Evolutionary conservation across 257 asterid species (phyloP).

Genomic region (Plantago elongata): DNA sequence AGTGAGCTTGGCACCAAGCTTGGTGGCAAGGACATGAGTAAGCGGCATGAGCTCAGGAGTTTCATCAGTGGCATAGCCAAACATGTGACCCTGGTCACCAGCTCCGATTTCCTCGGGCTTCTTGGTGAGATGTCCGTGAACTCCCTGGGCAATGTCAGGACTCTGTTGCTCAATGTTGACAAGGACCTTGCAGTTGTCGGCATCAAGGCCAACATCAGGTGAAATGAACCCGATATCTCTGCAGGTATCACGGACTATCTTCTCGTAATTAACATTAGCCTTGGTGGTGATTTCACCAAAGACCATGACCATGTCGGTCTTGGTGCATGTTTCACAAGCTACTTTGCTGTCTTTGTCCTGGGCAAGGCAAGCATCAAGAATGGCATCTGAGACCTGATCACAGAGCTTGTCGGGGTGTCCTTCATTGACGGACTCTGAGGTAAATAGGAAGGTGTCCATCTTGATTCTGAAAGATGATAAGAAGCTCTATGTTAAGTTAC

Average conservation of each 20-base stretch:
- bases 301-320: conserved; percentile 95
- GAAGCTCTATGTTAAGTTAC: not conserved
- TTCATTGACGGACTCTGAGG: conserved; percentile 85
- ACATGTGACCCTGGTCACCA: conserved; percentile 96
- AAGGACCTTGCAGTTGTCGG: conserved; percentile 90
- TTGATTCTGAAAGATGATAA: conserved; percentile 29
- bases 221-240: conserved; percentile 77
- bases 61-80: conserved; percentile 88
- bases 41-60: conserved; percentile 93
- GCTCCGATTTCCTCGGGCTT: conserved; percentile 94
- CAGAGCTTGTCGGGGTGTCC: conserved; percentile 97
- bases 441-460: conserved; percentile 78
- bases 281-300: conserved; percentile 93
- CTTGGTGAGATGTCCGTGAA: conserved; percentile 87
- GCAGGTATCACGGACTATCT: conserved; percentile 81
- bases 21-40: conserved; percentile 85
- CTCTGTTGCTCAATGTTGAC: conserved; percentile 91
- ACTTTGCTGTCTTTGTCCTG: conserved; percentile 91
- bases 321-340: conserved; percentile 87
- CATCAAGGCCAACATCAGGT: conserved; percentile 88
- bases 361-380: conserved; percentile 84
- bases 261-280: conserved; percentile 68
- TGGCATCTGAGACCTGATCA: conserved; percentile 91
- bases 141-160: conserved; percentile 96
- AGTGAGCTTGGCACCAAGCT: conserved; percentile 89